Conservation (phyloP, 768 basidiomycete genomes). For the Strobilomyces confusus region DNA sequence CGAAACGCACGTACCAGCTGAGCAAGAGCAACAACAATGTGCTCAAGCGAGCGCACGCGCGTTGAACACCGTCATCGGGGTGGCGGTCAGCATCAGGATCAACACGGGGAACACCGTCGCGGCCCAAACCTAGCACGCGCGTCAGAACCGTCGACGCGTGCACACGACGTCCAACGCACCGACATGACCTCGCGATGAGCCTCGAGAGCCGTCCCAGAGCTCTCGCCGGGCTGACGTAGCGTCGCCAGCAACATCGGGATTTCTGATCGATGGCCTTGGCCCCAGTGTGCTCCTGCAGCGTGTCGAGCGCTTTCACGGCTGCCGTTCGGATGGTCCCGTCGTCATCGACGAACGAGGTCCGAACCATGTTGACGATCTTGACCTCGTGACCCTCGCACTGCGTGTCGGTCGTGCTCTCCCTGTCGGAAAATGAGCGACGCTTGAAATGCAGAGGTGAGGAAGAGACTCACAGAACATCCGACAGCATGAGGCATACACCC, state of each 20-base stretch:
- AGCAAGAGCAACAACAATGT: too few species aligned
- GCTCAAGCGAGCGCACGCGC: slow-evolving; percentile 86
- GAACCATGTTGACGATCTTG: slow-evolving; percentile 82
- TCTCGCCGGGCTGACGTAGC: slow-evolving; percentile 85
- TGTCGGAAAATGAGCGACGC: slow-evolving; percentile 28
- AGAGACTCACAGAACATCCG: slow-evolving; percentile 77
- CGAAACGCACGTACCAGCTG: too few species aligned
- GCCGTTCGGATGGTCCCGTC: slow-evolving; percentile 82
- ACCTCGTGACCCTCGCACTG: slow-evolving; percentile 88
- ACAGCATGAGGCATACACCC: slow-evolving; percentile 84
- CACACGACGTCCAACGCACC: slow-evolving; percentile 40
- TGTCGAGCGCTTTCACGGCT: slow-evolving; percentile 86
- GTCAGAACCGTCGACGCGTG: background rate
- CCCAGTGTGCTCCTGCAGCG: slow-evolving; percentile 89
- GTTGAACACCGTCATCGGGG: slow-evolving; percentile 94
- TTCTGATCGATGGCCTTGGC: slow-evolving; percentile 89
- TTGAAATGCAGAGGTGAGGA: background rate
- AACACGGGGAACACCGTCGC: slow-evolving; percentile 95
- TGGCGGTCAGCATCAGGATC: slow-evolving; percentile 86
- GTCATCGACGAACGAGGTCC: slow-evolving; percentile 82
- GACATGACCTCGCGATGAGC: slow-evolving; percentile 93
- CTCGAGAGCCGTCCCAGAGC: slow-evolving; percentile 92
- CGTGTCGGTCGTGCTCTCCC: slow-evolving; percentile 77
- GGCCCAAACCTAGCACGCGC: slow-evolving; percentile 69
- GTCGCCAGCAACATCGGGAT: slow-evolving; percentile 94